Evolutionary conservation across 208 protist genomes (phyloP), one percentile per base, ranked within the genome.

Genomic region (Acanthamoeba sp.): DNA sequence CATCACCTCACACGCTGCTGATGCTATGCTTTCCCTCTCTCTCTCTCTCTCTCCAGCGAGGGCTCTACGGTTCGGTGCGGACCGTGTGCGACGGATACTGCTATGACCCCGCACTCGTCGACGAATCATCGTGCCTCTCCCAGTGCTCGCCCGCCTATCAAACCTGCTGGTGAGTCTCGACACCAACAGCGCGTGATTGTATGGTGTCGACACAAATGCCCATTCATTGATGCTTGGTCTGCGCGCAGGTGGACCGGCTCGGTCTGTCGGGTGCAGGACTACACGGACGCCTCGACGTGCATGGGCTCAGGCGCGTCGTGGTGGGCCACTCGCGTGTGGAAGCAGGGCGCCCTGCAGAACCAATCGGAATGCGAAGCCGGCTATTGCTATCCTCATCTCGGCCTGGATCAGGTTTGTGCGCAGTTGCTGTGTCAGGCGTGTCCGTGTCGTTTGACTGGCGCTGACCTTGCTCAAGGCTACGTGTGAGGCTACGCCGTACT

Each of bases 321-420:
- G 71, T 80, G 71, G 71, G 34, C 71, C 71, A 80, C 71, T 14
- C 71, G 24, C 38, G 71, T 80, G 22, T 80, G 71, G 71, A 80
- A 80, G 38, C 71, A 80, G 7, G 71, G 71, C 71, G 71, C 71
- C 38, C 71, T 80, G 22, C 32, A 80, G 71, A 80, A 48, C 36
- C 71, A 80, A 34, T n/a, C 71, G 22, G 27, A 42, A 80, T 80
- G 71, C 71, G 71, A 80, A 38, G 71, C 71, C 38, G 71, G 71
- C 32, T 80, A 80, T 24, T 80, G 71, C 71, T 80, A 80, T 18
- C 71, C 71, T 48, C 71, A 80, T 34, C 71, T 80, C 71, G 71
- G 71, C 71, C 71, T 80, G 71, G 16, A 80, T 80, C 71, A 80
- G 71, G 71, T 80, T 3, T 48, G 69, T 78, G 14, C 34, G 36